Evolutionary conservation across 768 basidiomycete species (phyloP).

Genomic region (Strobilomyces echinocephalus): DNA sequence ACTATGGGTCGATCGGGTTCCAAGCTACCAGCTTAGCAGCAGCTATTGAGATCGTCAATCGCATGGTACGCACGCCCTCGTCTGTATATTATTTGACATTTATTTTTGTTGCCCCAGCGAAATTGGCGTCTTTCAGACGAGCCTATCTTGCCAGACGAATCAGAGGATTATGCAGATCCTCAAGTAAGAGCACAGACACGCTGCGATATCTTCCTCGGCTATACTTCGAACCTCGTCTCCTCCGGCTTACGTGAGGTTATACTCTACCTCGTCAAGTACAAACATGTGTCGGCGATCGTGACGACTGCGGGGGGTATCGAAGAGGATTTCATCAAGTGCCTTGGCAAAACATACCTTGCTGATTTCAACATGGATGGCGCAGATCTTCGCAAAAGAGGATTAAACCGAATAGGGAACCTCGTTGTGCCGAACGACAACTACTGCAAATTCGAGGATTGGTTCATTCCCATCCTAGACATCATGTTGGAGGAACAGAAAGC

Average conservation of each 20-base stretch:
- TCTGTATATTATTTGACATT: background rate
- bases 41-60: slow-evolving; percentile 87
- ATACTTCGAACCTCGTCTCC: slow-evolving; percentile 97
- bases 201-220: slow-evolving; percentile 91
- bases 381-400: slow-evolving; percentile 77
- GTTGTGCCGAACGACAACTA: slow-evolving; percentile 98
- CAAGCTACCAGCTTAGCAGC: slow-evolving; percentile 91
- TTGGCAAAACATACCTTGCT: slow-evolving; percentile 93
- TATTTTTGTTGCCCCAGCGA: slow-evolving; percentile 43
- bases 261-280: slow-evolving; percentile 87
- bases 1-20: slow-evolving; percentile 91
- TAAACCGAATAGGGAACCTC: slow-evolving; percentile 97
- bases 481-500: slow-evolving; percentile 88
- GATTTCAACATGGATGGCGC: slow-evolving; percentile 92
- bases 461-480: slow-evolving; percentile 85
- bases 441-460: slow-evolving; percentile 99
- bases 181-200: slow-evolving; percentile 63
- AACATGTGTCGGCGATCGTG: slow-evolving; percentile 82
- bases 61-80: slow-evolving; percentile 60
- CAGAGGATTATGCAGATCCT: slow-evolving; percentile 56
- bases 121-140: slow-evolving; percentile 89
- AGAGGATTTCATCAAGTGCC: slow-evolving; percentile 98
- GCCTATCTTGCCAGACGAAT: slow-evolving; percentile 63
- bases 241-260: slow-evolving; percentile 94
- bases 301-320: slow-evolving; percentile 98